A percentile compares a stretch with the other conserved stretches of the same genome.
Evolutionary conservation across 225 moss, liverwort and hornwort genomes (phyloP).

Genomic region (Polytrichum formosum): DNA sequence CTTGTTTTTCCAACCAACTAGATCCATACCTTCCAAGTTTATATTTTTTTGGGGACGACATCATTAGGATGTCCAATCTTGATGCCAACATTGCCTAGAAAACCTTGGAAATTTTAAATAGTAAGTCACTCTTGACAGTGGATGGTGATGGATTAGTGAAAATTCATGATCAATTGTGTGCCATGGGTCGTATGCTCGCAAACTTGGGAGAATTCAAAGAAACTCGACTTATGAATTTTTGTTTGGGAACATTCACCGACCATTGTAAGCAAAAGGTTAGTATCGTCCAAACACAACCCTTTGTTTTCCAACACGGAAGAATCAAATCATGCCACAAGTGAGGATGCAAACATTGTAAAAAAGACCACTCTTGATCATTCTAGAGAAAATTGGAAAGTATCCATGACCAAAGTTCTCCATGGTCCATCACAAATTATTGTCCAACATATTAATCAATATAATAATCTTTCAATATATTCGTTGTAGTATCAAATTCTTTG

Average conservation of each 20-base stretch:
- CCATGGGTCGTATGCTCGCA: neutral
- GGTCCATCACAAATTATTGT: no score
- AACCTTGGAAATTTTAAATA: neutral
- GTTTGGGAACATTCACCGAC: neutral
- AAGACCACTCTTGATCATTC: no score
- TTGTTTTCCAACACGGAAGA: no score
- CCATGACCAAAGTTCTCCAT: no score
- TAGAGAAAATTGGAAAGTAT: no score
- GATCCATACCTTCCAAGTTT: neutral
- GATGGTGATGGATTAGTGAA: neutral
- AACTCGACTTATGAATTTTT: neutral
- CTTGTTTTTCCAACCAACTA: neutral
- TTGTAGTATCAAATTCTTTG: no score
- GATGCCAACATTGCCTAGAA: neutral
- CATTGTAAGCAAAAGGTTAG: no score
- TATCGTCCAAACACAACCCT: no score
- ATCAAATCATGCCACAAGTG: no score
- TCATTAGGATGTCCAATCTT: neutral
- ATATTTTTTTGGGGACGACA: neutral
- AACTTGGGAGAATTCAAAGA: neutral
- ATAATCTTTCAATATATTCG: no score
- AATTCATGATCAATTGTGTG: slow-evolving; percentile 9
- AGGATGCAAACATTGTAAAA: no score
- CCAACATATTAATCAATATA: no score
- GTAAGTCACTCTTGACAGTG: neutral